Conservation (phyloP, 2,329 filamentous ascomycete genomes). For the Microdochium paspali region DNA sequence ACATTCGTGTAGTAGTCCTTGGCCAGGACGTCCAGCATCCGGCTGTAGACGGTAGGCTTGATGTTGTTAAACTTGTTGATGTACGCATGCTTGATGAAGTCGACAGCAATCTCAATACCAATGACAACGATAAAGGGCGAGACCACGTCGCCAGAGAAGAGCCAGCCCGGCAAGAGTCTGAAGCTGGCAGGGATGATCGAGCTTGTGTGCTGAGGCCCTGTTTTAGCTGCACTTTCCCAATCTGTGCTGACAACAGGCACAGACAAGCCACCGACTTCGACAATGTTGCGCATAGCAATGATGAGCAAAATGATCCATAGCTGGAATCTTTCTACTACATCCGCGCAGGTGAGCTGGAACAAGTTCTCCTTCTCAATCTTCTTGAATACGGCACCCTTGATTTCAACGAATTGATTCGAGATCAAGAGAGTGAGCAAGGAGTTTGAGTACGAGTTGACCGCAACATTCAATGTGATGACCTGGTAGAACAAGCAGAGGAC, state of each 20-base stretch:
- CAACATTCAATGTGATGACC: conserved; percentile 94
- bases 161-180: conserved; percentile 74
- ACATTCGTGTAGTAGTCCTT: conserved; percentile 98
- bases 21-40: conserved; percentile 85
- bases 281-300: conserved; percentile 90
- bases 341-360: conserved; percentile 92
- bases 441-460: conserved; percentile 97
- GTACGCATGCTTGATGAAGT: conserved; percentile 95
- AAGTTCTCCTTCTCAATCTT: conserved; percentile 97
- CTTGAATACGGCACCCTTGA: conserved; percentile 98
- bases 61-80: conserved; percentile 99
- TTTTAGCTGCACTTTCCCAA: conserved; percentile 33
- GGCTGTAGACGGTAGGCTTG: conserved; percentile 78
- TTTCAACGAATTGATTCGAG: conserved; percentile 98
- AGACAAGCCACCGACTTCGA: conserved; percentile 84
- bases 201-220: conserved; percentile 52
- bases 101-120: conserved; percentile 92
- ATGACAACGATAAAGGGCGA: conserved; percentile 91
- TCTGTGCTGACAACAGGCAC: conserved; percentile 45
- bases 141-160: conserved; percentile 71
- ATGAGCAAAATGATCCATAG: conserved; percentile 96
- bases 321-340: conserved; percentile 94
- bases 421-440: conserved; percentile 84
- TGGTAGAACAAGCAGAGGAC: conserved; percentile 89
- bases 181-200: conserved; percentile 87